Base-by-base conservation (phyloP, 371 early-diverging fungal species). In the Syncephalis plumigaleata region DNA sequence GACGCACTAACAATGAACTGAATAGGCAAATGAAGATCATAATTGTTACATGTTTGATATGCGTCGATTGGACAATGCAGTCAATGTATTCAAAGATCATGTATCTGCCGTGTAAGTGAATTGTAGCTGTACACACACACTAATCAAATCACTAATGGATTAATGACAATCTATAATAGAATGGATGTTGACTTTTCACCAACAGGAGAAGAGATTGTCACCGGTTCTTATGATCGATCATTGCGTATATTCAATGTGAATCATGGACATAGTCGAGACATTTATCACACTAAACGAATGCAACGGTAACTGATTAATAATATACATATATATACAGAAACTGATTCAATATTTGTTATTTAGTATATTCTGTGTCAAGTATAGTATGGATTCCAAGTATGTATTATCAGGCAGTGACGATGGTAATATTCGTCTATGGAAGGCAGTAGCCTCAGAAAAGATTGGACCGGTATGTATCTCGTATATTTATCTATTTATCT, bases 271-370 rank as follows among this genome's bases (percentile, higher is more conserved):
- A 77, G 83, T 49, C 76, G 88, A 52, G 98, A 99, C 57, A 76
- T 93, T 42, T 99, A 99, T 66, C 97, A 98, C 64, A 94, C 97
- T 36, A 87, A 90, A 63, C 89, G 99, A 52, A 99, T 99, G 99
- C 92, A 85, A 58, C 69, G 79, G 59, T 56, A 63, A 1, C 2
- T 36, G n/a, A n/a, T n/a, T n/a, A n/a, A n/a, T n/a, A n/a, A n/a
- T n/a, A n/a, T n/a, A n/a, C n/a, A n/a, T n/a, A n/a, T n/a, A n/a
- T n/a, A n/a, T n/a, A n/a, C n/a, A n/a, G n/a, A n/a, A n/a, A n/a
- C n/a, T n/a, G n/a, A n/a, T n/a, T n/a, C n/a, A n/a, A n/a, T n/a
- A n/a, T n/a, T n/a, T n/a, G n/a, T n/a, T n/a, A n/a, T n/a, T 31
- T 31, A 68, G 78, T 36, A 79, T 96, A 22, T 93, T 94, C 61